Conservation (phyloP, 352 stramenopile genomes). For the Pythium myriotylum region DNA sequence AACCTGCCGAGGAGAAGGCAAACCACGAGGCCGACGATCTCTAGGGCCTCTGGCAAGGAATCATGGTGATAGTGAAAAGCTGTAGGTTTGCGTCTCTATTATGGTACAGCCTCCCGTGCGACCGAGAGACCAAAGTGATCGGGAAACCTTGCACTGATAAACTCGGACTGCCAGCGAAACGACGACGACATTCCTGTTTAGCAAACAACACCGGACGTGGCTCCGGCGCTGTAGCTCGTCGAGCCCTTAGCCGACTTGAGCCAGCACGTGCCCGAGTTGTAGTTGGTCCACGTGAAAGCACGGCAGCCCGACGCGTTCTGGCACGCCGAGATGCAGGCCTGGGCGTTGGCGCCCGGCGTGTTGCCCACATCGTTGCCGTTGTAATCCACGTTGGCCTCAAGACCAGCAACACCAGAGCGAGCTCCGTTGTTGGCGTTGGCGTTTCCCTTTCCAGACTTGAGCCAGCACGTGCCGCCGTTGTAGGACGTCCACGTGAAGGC, state of each 20-base stretch:
- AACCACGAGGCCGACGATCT: too few species aligned
- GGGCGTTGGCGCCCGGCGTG: neutral
- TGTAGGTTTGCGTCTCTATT: too few species aligned
- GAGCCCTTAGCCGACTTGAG: slow-evolving; percentile 11
- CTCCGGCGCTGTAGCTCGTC: neutral
- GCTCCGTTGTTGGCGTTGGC: neutral
- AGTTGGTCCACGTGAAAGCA: slow-evolving; percentile 35
- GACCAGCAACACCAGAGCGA: slow-evolving; percentile 10
- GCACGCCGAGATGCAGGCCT: slow-evolving; percentile 16
- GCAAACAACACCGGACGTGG: slow-evolving; percentile 16
- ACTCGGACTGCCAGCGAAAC: too few species aligned
- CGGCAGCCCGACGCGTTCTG: slow-evolving; percentile 4
- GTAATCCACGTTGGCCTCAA: slow-evolving; percentile 20
- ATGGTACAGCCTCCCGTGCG: too few species aligned
- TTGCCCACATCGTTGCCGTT: slow-evolving; percentile 26
- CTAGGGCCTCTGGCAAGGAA: too few species aligned
- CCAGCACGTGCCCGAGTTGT: slow-evolving; percentile 36
- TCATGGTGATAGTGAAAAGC: too few species aligned
- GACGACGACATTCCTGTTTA: neutral
- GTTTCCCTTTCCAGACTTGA: slow-evolving; percentile 14
- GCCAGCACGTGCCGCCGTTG: slow-evolving; percentile 34
- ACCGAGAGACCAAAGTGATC: too few species aligned
- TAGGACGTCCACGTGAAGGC: slow-evolving; percentile 37
- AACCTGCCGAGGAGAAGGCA: too few species aligned
- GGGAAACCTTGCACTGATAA: too few species aligned